Evolutionary conservation across 2,329 filamentous ascomycete species (phyloP).

Genomic region (Rhynchosporium secalis): DNA sequence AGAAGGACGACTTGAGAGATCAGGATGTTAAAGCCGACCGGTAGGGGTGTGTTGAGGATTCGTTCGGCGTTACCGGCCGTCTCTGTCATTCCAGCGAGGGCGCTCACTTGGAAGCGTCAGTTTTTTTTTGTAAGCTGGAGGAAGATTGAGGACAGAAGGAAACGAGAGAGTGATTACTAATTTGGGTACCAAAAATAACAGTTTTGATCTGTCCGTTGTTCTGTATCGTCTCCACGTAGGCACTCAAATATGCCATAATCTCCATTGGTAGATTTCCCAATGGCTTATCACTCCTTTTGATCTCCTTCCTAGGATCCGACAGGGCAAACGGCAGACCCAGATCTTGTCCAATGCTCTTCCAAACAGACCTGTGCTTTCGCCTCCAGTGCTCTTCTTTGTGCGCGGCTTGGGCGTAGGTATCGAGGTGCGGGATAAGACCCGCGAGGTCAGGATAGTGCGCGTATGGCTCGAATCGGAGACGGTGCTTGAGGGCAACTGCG

Average conservation of each 20-base stretch:
- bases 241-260: slow-evolving; percentile 70
- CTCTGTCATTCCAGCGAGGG: slow-evolving; percentile 66
- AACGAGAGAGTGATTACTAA: slow-evolving; percentile 24
- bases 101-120: slow-evolving; percentile 24
- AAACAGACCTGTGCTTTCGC: slow-evolving; percentile 37
- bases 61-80: slow-evolving; percentile 72
- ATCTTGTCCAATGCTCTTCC: slow-evolving; percentile 69
- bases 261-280: slow-evolving; percentile 81
- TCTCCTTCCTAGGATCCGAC: slow-evolving; percentile 73
- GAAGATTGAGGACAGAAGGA: slow-evolving; percentile 34
- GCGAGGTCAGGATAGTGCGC: slow-evolving; percentile 73
- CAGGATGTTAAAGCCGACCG: slow-evolving; percentile 79
- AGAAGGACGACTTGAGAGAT: slow-evolving; percentile 86
- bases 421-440: slow-evolving; percentile 69
- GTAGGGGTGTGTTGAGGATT: slow-evolving; percentile 78
- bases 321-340: slow-evolving; percentile 75
- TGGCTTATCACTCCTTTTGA: slow-evolving; percentile 72
- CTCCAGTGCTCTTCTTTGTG: slow-evolving; percentile 47
- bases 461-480: slow-evolving; percentile 80
- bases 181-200: slow-evolving; percentile 34
- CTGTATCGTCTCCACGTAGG: slow-evolving; percentile 29
- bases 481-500: slow-evolving; percentile 74
- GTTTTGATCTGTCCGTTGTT: slow-evolving; percentile 42
- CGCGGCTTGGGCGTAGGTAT: slow-evolving; percentile 68
- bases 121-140: too few species aligned